Conservation (phyloP, 257 asterid genomes). For the Fraxinus cuspidata region DNA sequence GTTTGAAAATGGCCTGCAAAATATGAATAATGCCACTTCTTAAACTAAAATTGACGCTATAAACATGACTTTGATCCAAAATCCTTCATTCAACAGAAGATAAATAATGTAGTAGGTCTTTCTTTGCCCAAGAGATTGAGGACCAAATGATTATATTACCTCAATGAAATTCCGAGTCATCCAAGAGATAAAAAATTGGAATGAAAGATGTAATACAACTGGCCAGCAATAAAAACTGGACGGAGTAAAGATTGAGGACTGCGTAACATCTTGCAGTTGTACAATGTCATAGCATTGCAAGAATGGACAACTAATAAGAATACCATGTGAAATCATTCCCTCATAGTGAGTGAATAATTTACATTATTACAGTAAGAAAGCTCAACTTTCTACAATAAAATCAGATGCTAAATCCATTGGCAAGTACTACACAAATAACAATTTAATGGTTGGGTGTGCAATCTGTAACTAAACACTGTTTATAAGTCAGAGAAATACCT, state of each 20-base stretch:
- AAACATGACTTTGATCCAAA: slow-evolving; percentile 4
- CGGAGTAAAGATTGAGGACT: slow-evolving; percentile 9
- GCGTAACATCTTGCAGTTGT: slow-evolving; percentile 9
- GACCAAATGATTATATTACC: neutral
- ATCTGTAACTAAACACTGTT: slow-evolving; percentile 17
- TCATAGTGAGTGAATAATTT: slow-evolving; percentile 5
- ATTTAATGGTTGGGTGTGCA: slow-evolving; percentile 22
- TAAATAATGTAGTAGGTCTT: neutral
- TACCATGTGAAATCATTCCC: slow-evolving; percentile 4
- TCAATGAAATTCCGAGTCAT: neutral
- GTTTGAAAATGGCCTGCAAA: slow-evolving; percentile 67
- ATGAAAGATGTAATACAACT: slow-evolving; percentile 2
- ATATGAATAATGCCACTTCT: slow-evolving; percentile 2
- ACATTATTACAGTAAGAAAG: slow-evolving; percentile 1
- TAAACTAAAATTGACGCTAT: neutral
- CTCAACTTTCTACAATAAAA: slow-evolving; percentile 10
- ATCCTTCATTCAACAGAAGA: slow-evolving; percentile 2
- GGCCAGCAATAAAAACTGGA: slow-evolving; percentile 2
- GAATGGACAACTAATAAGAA: neutral
- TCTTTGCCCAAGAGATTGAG: slow-evolving; percentile 2
- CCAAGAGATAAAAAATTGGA: neutral
- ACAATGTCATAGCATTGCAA: slow-evolving; percentile 15
- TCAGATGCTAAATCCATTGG: slow-evolving; percentile 1
- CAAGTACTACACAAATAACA: slow-evolving; percentile 1
- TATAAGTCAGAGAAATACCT: slow-evolving; percentile 51